phyloP scores from a whole-genome alignment of 306 rosid species.

The Albizia julibrissin region DNA sequence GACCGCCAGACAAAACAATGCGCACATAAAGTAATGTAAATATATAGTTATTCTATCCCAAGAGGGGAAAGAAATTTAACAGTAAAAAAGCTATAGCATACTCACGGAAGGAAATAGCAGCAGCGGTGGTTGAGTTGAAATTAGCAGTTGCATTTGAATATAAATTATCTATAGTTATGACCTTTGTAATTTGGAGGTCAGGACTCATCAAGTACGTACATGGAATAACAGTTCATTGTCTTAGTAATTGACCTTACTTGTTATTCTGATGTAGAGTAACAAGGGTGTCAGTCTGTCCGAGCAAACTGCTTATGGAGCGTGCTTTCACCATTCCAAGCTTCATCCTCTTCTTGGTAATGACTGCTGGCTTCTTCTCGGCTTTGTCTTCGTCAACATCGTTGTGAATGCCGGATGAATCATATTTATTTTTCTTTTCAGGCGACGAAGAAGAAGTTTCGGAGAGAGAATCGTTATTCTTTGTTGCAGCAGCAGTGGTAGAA shows the following conservation, averaged over 20 bases:
- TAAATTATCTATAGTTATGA: conserved; percentile 2
- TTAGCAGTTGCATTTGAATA: conserved; percentile 36
- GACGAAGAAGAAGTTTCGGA: conserved; percentile 5
- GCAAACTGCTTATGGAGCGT: conserved; percentile 79
- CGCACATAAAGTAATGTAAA: not conserved
- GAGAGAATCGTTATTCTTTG: not conserved
- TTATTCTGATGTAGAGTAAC: conserved; percentile 20
- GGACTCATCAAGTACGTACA: conserved; percentile 1
- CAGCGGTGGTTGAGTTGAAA: conserved; percentile 7
- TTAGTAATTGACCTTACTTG: conserved; percentile 26
- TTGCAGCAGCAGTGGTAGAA: not conserved
- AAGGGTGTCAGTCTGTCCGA: conserved; percentile 53
- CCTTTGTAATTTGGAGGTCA: not conserved
- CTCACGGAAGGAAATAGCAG: conserved; percentile 11
- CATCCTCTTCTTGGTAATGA: conserved; percentile 44
- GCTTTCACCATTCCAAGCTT: conserved; percentile 86
- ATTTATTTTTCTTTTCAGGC: conserved; percentile 21
- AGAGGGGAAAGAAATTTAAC: not conserved
- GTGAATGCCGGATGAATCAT: not conserved
- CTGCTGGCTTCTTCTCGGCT: conserved; percentile 31
- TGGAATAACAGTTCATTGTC: conserved; percentile 20
- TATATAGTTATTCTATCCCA: not conserved
- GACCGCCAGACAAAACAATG: conserved; percentile 10
- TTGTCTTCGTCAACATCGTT: not conserved
- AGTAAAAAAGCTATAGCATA: conserved; percentile 5